Evolutionary conservation across 2,329 filamentous ascomycete species (phyloP).

Genomic region (Ophiocordyceps camponoti-leonardi): DNA sequence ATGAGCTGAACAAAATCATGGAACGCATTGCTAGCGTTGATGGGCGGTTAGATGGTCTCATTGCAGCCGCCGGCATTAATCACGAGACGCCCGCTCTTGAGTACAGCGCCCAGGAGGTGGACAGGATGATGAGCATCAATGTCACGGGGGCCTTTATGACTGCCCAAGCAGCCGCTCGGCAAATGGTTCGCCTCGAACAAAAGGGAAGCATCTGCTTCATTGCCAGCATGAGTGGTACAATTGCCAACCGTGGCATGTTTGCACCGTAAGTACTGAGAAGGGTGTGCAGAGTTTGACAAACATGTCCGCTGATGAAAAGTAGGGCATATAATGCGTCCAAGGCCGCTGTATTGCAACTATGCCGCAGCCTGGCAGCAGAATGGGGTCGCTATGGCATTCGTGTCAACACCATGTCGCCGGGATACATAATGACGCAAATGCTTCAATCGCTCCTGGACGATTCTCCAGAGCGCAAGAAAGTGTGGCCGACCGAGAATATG

Average conservation of each 20-base stretch:
- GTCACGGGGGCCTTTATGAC: conserved; percentile 76
- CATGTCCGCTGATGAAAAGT: background rate
- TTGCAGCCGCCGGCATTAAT: conserved; percentile 56
- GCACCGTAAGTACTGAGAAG: conserved; percentile 31
- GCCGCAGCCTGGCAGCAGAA: conserved; percentile 52
- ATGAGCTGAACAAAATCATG: conserved; percentile 48
- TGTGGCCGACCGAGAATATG: conserved; percentile 81
- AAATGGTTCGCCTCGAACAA: conserved; percentile 44
- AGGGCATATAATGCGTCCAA: conserved; percentile 64
- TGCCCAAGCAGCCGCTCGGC: conserved; percentile 70
- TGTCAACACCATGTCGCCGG: conserved; percentile 66
- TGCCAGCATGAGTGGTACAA: conserved; percentile 51
- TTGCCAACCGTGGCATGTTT: conserved; percentile 44
- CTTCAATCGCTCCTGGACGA: conserved; percentile 62
- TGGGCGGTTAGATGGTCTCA: conserved; percentile 61
- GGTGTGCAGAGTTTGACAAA: background rate
- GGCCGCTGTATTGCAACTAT: conserved; percentile 55
- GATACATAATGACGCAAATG: conserved; percentile 73
- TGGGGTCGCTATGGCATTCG: conserved; percentile 59
- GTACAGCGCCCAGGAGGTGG: conserved; percentile 57
- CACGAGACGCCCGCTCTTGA: conserved; percentile 73
- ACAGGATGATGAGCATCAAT: conserved; percentile 71
- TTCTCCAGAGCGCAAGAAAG: conserved; percentile 46
- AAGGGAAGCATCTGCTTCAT: conserved; percentile 49
- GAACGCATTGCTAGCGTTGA: conserved; percentile 50